phyloP scores from a whole-genome alignment of 306 rosid species.

The Quercus alba region DNA sequence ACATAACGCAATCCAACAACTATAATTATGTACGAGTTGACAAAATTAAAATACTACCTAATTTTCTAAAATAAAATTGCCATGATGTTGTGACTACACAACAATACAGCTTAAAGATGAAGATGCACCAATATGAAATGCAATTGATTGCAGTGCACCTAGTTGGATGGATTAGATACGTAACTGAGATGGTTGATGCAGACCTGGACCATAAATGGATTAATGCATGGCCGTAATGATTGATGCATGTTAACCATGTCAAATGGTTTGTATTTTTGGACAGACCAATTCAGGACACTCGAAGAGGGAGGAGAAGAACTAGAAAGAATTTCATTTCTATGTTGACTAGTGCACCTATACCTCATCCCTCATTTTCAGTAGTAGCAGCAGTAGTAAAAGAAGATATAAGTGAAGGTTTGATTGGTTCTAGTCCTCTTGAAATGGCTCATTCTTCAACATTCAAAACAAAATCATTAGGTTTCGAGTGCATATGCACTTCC shows the following conservation, averaged over 20 bases:
- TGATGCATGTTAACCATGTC: constrained; percentile 14
- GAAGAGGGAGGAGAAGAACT: not conserved
- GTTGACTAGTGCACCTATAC: constrained; percentile 14
- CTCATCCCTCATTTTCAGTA: not conserved
- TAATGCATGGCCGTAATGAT: constrained; percentile 11
- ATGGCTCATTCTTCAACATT: not conserved
- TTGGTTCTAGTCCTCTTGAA: constrained; percentile 10
- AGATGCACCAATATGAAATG: not conserved
- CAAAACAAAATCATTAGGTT: constrained; percentile 18
- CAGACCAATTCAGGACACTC: constrained; percentile 8
- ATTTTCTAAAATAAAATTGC: not conserved
- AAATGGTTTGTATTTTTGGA: constrained; percentile 1
- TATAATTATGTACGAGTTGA: not conserved
- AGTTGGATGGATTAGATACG: not conserved
- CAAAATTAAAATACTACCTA: not conserved
- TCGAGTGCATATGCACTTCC: not conserved
- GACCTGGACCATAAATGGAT: not conserved
- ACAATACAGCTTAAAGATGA: not conserved
- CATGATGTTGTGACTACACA: not conserved
- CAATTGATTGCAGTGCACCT: constrained; percentile 1
- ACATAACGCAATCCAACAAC: not conserved
- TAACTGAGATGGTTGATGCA: not conserved
- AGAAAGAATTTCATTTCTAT: constrained; percentile 5
- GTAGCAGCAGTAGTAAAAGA: not conserved
- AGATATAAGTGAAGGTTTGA: constrained; percentile 5